These are phyloP conservation scores for Picocystis sp. DNA, from an alignment of 163 green algal genomes.

Conservation along the genomic window DNA sequence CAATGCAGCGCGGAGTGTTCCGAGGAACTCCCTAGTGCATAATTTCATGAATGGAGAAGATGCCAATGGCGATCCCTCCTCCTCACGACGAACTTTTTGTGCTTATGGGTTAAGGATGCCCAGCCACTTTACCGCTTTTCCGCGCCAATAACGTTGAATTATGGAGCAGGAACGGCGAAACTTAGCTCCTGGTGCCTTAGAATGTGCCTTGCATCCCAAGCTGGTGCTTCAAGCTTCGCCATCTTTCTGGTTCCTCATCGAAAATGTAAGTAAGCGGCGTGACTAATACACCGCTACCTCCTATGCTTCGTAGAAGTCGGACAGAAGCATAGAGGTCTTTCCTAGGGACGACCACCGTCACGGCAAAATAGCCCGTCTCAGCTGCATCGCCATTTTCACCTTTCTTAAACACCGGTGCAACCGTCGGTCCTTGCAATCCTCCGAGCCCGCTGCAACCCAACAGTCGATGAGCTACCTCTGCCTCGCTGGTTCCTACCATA, in stretches of 20 bases:
- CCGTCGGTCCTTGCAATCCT: conserved; percentile 63
- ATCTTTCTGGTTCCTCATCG: conserved; percentile 76
- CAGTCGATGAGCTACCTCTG: conserved; percentile 40
- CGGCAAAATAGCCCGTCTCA: conserved; percentile 44
- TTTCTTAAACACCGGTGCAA: conserved; percentile 62
- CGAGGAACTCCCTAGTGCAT: too few species aligned
- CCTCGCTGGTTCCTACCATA: conserved; percentile 50
- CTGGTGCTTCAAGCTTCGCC: conserved; percentile 48
- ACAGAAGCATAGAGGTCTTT: conserved; percentile 74
- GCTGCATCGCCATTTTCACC: too few species aligned
- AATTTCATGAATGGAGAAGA: too few species aligned
- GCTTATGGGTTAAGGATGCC: too few species aligned
- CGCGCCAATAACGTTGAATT: too few species aligned
- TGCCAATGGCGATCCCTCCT: too few species aligned
- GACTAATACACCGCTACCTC: conserved; percentile 83
- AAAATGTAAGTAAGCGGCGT: conserved; percentile 98
- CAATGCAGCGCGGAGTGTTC: too few species aligned
- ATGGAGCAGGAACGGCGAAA: neutral
- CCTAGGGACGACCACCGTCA: conserved; percentile 74
- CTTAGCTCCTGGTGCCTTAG: conserved; percentile 8
- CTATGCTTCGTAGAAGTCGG: conserved; percentile 69
- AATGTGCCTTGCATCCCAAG: conserved; percentile 29
- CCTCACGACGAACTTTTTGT: too few species aligned
- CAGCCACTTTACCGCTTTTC: too few species aligned
- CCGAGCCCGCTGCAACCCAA: conserved; percentile 18